These are phyloP conservation scores for Colletotrichum melonis DNA, from an alignment of 2,329 filamentous ascomycete genomes.

Conservation along the genomic window DNA sequence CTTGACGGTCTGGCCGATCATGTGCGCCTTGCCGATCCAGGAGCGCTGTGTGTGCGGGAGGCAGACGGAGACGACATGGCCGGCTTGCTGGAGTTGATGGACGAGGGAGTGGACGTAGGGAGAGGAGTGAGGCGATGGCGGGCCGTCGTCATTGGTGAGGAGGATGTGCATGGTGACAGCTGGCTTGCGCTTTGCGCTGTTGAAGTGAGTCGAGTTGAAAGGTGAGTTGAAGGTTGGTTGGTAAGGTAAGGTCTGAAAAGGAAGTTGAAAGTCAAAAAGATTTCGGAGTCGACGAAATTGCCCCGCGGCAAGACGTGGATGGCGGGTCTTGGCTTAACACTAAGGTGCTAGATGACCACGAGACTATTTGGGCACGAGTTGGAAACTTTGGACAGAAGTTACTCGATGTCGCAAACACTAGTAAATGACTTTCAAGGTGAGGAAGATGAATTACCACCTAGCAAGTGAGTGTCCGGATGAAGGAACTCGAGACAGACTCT, in stretches of 20 bases:
- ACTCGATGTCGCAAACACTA: neutral
- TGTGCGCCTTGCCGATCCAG: slow-evolving; percentile 98
- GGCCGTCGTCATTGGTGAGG: slow-evolving; percentile 84
- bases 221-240: neutral
- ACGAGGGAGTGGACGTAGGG: slow-evolving; percentile 84
- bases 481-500: slow-evolving; percentile 6
- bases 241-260: neutral
- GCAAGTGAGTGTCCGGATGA: slow-evolving; percentile 13
- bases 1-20: slow-evolving; percentile 88
- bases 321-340: slow-evolving; percentile 2
- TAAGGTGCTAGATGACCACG: neutral
- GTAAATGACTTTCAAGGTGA: neutral
- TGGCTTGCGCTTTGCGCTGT: neutral
- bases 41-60: slow-evolving; percentile 92
- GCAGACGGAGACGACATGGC: slow-evolving; percentile 91
- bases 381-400: neutral
- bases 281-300: slow-evolving; percentile 5
- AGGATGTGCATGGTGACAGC: slow-evolving; percentile 67
- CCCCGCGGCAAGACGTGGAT: neutral
- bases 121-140: slow-evolving; percentile 80
- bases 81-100: slow-evolving; percentile 75
- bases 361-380: neutral
- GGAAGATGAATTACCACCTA: slow-evolving; percentile 11
- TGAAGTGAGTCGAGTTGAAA: neutral
- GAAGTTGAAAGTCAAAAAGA: neutral